Percentiles rank a stretch among this genome's conserved stretches.
These are phyloP conservation scores for Balakata baccata DNA, from an alignment of 345 rosid species.

Conservation along the genomic window DNA sequence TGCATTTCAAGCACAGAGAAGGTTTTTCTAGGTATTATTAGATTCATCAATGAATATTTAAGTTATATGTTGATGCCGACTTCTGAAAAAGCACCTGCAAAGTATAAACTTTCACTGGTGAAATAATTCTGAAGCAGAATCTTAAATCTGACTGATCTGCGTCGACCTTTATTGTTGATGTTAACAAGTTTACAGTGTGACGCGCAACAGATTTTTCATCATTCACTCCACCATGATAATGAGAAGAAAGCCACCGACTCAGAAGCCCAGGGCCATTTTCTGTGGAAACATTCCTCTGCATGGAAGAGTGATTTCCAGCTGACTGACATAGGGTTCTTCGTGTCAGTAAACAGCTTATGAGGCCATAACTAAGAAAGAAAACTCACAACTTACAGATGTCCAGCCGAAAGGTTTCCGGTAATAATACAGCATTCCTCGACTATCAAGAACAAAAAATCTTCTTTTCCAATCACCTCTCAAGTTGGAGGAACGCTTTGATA, in stretches of 20 bases:
- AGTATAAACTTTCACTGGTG: conserved; percentile 35
- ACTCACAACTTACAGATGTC: conserved; percentile 50
- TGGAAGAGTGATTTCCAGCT: conserved; percentile 50
- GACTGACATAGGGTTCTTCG: conserved; percentile 38
- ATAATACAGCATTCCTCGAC: conserved; percentile 76
- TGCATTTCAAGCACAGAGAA: conserved; percentile 32
- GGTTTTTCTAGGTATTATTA: neutral
- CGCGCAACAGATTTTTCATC: conserved; percentile 77
- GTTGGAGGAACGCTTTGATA: conserved; percentile 81
- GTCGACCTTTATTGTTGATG: conserved; percentile 75
- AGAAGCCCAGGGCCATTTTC: conserved; percentile 62
- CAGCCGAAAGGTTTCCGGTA: conserved; percentile 69
- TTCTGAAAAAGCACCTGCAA: conserved; percentile 51
- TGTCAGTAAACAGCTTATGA: conserved; percentile 16
- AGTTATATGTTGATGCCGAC: conserved; percentile 7
- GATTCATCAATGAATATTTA: neutral
- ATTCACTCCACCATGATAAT: conserved; percentile 61
- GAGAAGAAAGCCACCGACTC: conserved; percentile 81
- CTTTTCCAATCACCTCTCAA: conserved; percentile 83
- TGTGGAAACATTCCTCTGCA: conserved; percentile 43
- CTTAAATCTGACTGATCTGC: conserved; percentile 76
- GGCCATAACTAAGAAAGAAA: neutral
- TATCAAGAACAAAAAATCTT: conserved; percentile 78
- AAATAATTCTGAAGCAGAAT: conserved; percentile 78
- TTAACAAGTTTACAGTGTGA: conserved; percentile 65